A percentile compares a stretch with the other conserved stretches of the same genome.
These are phyloP conservation scores for Amphicarpaea edgeworthii DNA, from an alignment of 306 rosid genomes.

Conservation along the genomic window DNA sequence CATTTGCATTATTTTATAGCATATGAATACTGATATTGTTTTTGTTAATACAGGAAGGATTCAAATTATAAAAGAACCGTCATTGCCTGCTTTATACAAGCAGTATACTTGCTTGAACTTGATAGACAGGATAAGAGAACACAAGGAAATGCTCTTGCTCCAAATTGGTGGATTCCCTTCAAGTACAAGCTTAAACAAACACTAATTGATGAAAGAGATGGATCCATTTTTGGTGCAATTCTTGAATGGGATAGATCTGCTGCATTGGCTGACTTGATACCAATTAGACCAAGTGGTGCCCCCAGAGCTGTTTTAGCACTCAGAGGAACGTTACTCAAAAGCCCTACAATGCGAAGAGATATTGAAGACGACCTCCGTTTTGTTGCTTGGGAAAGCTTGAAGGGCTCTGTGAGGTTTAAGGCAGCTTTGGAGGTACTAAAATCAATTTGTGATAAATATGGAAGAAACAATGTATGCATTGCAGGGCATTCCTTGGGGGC, in stretches of 20 bases:
- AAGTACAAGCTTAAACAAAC: conserved; percentile 77
- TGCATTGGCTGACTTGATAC: conserved; percentile 67
- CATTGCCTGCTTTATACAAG: conserved; percentile 91
- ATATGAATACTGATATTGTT: conserved; percentile 7
- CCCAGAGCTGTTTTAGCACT: conserved; percentile 89
- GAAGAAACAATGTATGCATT: conserved; percentile 80
- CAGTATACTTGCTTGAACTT: conserved; percentile 88
- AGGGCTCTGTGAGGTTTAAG: conserved; percentile 87
- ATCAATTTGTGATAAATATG: conserved; percentile 62
- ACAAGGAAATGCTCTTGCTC: conserved; percentile 71
- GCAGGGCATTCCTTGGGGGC: conserved; percentile 98
- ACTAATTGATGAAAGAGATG: conserved; percentile 84
- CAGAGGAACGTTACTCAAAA: conserved; percentile 90
- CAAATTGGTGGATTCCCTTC: conserved; percentile 98
- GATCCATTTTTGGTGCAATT: conserved; percentile 90
- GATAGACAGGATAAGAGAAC: conserved; percentile 87
- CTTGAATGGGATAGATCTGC: conserved; percentile 92
- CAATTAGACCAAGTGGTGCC: conserved; percentile 85
- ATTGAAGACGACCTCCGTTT: conserved; percentile 95
- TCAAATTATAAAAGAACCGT: conserved; percentile 80
- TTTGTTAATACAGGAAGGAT: conserved; percentile 73
- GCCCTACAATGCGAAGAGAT: conserved; percentile 82
- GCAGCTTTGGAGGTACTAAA: conserved; percentile 68
- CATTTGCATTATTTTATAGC: conserved; percentile 18
- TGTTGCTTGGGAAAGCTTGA: conserved; percentile 95